Evolutionary conservation across 202 grass and related monocot genomes (phyloP).

Genomic region (Cymbopogon flexuosus): DNA sequence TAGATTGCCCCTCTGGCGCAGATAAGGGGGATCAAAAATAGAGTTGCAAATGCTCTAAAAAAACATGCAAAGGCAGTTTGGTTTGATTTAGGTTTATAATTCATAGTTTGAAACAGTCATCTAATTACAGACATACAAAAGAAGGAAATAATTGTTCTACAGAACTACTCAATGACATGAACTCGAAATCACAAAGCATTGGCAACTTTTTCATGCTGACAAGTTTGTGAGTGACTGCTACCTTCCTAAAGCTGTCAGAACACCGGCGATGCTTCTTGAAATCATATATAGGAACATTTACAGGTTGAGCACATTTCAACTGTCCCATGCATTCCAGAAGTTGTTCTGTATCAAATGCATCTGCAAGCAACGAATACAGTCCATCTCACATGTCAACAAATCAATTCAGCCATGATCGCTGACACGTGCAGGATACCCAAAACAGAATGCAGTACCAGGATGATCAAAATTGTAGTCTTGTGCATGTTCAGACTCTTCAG

Average conservation of each 20-base stretch:
- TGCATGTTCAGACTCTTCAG: slow-evolving; percentile 72
- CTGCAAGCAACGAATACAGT: slow-evolving; percentile 43
- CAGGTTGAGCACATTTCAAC: slow-evolving; percentile 66
- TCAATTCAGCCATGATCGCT: not conserved
- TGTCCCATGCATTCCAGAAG: slow-evolving; percentile 90
- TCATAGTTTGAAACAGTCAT: not conserved
- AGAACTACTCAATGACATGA: slow-evolving; percentile 1
- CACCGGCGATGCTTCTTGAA: slow-evolving; percentile 84
- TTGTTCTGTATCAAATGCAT: slow-evolving; percentile 97
- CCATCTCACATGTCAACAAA: slow-evolving; percentile 2
- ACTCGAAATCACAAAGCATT: not conserved
- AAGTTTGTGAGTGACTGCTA: slow-evolving; percentile 24
- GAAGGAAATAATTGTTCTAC: not conserved
- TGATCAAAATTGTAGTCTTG: slow-evolving; percentile 99
- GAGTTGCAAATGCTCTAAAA: not conserved
- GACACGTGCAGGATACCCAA: not conserved
- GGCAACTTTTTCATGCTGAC: not conserved
- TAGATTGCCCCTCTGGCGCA: not conserved
- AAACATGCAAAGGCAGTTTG: not conserved
- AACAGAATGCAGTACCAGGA: slow-evolving; percentile 67
- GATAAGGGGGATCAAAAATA: not conserved
- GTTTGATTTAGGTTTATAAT: not conserved
- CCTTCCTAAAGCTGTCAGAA: slow-evolving; percentile 84
- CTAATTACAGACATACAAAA: not conserved
- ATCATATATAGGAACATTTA: slow-evolving; percentile 97